Percentiles rank a stretch among this genome's conserved stretches.
Evolutionary conservation across 1,284 basidiomycete species (phyloP).

Genomic region (Marasmius fiardii): DNA sequence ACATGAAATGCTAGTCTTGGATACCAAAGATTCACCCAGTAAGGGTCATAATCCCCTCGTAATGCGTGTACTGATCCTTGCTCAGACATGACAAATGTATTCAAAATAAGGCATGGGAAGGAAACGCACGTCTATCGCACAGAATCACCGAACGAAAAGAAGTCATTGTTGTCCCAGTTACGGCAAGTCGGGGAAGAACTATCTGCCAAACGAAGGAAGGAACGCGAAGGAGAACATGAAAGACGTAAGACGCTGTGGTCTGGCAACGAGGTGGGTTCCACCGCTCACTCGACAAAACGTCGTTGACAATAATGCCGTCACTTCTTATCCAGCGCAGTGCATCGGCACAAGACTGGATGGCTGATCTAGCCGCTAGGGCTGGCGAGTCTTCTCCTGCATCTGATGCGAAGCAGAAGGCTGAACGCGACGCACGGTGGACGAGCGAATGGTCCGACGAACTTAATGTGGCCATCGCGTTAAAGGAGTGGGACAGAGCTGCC

Average conservation of each 20-base stretch:
- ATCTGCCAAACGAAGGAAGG: conserved; percentile 82
- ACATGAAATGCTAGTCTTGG: conserved; percentile 90
- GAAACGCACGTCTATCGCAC: conserved; percentile 94
- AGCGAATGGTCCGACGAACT: conserved; percentile 91
- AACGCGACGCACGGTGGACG: conserved; percentile 80
- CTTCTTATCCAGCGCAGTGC: conserved; percentile 24
- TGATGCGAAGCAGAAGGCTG: conserved; percentile 64
- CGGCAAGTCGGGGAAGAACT: conserved; percentile 92
- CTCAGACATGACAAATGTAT: conserved; percentile 88
- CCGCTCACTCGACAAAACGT: neutral
- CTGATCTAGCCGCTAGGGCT: conserved; percentile 54
- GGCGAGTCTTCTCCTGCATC: conserved; percentile 42
- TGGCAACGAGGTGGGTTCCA: conserved; percentile 48
- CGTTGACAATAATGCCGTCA: neutral
- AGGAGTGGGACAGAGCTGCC: conserved; percentile 88
- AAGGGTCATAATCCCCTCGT: conserved; percentile 24
- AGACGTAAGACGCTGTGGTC: conserved; percentile 79
- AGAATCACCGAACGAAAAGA: conserved; percentile 82
- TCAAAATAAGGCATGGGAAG: conserved; percentile 93
- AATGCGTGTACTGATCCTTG: conserved; percentile 3
- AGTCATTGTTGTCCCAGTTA: conserved; percentile 80
- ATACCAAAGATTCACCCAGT: conserved; percentile 94
- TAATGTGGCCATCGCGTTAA: conserved; percentile 86
- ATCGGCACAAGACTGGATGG: conserved; percentile 59
- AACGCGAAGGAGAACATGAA: conserved; percentile 89